Evolutionary conservation across 2,329 filamentous ascomycete genomes (phyloP), one percentile per base, ranked within the genome.

Genomic region (Sclerotinia spermophila): DNA sequence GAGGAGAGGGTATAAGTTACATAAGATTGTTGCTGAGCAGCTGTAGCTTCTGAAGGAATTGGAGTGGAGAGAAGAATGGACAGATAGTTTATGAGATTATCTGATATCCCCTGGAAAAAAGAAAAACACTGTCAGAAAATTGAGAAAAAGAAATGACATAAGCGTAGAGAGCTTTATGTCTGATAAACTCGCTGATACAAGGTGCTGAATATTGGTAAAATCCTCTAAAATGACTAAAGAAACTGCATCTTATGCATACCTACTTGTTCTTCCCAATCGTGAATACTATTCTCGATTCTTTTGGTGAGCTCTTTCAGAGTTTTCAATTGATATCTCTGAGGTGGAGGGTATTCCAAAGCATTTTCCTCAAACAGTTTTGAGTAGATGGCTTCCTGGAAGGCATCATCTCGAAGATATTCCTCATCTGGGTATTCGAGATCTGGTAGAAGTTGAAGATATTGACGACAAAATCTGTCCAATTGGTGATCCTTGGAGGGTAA

Each of bases 191-290:
- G 17, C 7, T 60, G 10, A 30, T 51, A 35, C 5, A 48, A 30
- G 3, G 17, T 40, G 10, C 62, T 40, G 30, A 7, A 40, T 40
- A 48, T 17, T 30, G 17, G 24, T 38, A 53, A 3, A 56, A 42
- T 11, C n/a, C 33, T 64, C 45, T 65, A 71, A 72, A 60, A 59
- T 72, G 70, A 65, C 69, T 53, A 53, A 65, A 73, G 73, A 69
- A 68, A 56, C 1, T 30, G 68, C 68, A 69, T 56, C 27, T 66
- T 68, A 64, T 71, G 58, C 74, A 64, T 48, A 83, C 92, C 84
- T 90, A 97, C 94, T 90, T 97, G 89, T 84, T 92, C 85, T 76
- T 97, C 92, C 81, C 93, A 94, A 79, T 97, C 89, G 71, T 87
- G 84, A 62, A 97, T 93, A 45, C 90, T 87, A 42, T 84, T 82